Evolutionary conservation across 371 early-diverging fungal genomes (phyloP).

Genomic region (Actinomortierella ambigua): DNA sequence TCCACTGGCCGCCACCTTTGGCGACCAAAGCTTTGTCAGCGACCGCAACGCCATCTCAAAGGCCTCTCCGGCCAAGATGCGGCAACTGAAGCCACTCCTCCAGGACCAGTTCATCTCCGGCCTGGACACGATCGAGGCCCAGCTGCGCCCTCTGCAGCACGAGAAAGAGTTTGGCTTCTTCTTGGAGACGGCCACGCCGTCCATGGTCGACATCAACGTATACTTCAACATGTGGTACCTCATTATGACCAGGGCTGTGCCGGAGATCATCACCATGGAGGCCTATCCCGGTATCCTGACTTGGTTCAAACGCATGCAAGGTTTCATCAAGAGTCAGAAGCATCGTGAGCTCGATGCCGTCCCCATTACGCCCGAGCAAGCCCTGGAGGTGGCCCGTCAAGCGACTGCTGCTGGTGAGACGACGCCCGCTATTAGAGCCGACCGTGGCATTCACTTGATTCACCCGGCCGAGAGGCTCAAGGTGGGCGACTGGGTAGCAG

Average conservation of each 20-base stretch:
- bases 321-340: slow-evolving; percentile 16
- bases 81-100: slow-evolving; percentile 6
- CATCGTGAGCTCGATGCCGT: slow-evolving; percentile 21
- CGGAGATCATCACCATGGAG: slow-evolving; percentile 12
- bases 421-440: background rate
- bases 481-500: slow-evolving; percentile 49
- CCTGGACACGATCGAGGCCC: slow-evolving; percentile 27
- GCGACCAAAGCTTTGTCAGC: slow-evolving; percentile 14
- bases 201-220: slow-evolving; percentile 47
- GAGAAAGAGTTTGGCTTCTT: slow-evolving; percentile 42
- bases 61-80: slow-evolving; percentile 14
- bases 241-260: slow-evolving; percentile 15
- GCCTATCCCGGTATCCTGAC: slow-evolving; percentile 29
- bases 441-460: background rate
- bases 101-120: slow-evolving; percentile 17
- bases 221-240: slow-evolving; percentile 49
- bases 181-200: slow-evolving; percentile 35
- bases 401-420: background rate
- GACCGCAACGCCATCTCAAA: slow-evolving; percentile 23
- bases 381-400: slow-evolving; percentile 43
- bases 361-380: slow-evolving; percentile 48
- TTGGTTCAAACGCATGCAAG: slow-evolving; percentile 45
- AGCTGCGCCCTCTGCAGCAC: slow-evolving; percentile 3
- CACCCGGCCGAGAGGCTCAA: slow-evolving; percentile 27
- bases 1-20: slow-evolving; percentile 20